phyloP scores from a whole-genome alignment of 1,284 basidiomycete genomes.

The Irpex sp. region DNA sequence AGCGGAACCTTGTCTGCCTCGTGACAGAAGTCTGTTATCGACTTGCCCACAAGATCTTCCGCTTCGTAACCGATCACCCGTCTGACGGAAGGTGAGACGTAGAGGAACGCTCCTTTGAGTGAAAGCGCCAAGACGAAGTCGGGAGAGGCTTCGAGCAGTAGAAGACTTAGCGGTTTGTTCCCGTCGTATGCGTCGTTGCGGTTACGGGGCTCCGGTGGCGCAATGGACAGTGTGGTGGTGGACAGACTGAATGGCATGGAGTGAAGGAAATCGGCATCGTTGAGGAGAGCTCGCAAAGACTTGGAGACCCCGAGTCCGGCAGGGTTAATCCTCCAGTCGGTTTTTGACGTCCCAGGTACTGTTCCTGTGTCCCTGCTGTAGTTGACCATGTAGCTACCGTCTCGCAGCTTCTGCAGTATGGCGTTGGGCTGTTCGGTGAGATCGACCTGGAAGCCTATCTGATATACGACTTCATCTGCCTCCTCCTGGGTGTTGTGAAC shows the following conservation, averaged over 20 bases:
- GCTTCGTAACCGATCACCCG: slow-evolving; percentile 78
- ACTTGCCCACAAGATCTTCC: slow-evolving; percentile 77
- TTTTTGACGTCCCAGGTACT: slow-evolving; percentile 13
- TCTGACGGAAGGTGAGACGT: slow-evolving; percentile 81
- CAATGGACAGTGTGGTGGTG: slow-evolving; percentile 25
- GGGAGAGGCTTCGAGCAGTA: slow-evolving; percentile 65
- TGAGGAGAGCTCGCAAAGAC: slow-evolving; percentile 37
- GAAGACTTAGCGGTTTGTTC: slow-evolving; percentile 52
- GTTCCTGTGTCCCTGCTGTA: slow-evolving; percentile 30
- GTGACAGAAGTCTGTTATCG: slow-evolving; percentile 79
- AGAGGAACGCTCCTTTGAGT: slow-evolving; percentile 91
- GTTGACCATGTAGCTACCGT: slow-evolving; percentile 71
- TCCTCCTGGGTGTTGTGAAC: slow-evolving; percentile 45
- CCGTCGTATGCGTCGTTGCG: slow-evolving; percentile 29
- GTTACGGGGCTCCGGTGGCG: slow-evolving; percentile 21
- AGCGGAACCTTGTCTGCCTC: slow-evolving; percentile 88
- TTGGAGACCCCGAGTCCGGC: slow-evolving; percentile 35
- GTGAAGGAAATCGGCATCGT: slow-evolving; percentile 33
- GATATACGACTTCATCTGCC: slow-evolving; percentile 68
- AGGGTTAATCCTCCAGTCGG: slow-evolving; percentile 32
- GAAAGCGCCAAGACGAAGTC: slow-evolving; percentile 91
- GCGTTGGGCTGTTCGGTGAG: slow-evolving; percentile 83
- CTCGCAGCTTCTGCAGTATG: slow-evolving; percentile 73
- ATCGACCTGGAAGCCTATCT: slow-evolving; percentile 93
- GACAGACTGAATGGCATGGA: slow-evolving; percentile 32